phyloP scores from a whole-genome alignment of 176 grass and related monocot genomes.

The Triticum aestivum region IWGSC_CS_RefSeq_v2.1 NC_057814.1:85943961-85944460 shows the following conservation, averaged over 20 bases:
- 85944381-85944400: background rate
- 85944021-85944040: background rate
- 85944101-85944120: background rate
- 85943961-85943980: background rate
- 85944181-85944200: background rate
- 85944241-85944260: background rate
- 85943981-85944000: background rate
- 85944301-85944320: background rate
- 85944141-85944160: background rate
- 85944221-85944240: background rate
- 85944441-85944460: background rate
- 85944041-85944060: background rate
- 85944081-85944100: background rate
- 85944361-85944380: slow-evolving; percentile 27
- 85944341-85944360: background rate
- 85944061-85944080: background rate
- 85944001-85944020: background rate
- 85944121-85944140: background rate
- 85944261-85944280: background rate
- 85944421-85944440: slow-evolving; percentile 17
- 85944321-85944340: background rate
- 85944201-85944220: background rate
- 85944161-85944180: background rate
- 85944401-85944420: background rate
- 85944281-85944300: background rate